Percentiles rank a stretch among this genome's conserved stretches.
phyloP scores from a whole-genome alignment of 148 eudicot species.

The Oxyria digyna region DNA sequence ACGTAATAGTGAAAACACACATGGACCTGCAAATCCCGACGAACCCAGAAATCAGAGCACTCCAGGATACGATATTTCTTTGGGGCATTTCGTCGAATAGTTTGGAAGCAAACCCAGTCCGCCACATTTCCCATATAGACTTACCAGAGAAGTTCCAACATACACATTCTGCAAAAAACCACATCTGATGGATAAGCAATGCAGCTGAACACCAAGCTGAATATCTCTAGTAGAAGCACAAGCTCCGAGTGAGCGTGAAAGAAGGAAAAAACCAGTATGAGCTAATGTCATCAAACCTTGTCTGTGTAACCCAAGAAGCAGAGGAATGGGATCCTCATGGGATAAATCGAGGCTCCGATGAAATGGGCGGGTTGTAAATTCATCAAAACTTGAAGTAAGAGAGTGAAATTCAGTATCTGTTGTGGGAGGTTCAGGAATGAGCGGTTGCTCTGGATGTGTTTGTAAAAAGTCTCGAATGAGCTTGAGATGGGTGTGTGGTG shows the following conservation, averaged over 20 bases:
- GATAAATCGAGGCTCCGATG: constrained; percentile 3
- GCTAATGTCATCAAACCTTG: constrained; percentile 14
- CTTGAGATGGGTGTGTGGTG: constrained; percentile 13
- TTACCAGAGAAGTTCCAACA: constrained; percentile 8
- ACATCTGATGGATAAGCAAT: too few species aligned
- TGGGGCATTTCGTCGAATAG: constrained; percentile 34
- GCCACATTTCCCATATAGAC: too few species aligned
- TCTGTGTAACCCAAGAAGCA: constrained; percentile 11
- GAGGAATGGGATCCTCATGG: constrained; percentile 13
- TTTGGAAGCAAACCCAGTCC: constrained; percentile 28
- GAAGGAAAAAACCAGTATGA: constrained; percentile 13
- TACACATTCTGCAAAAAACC: constrained; percentile 11
- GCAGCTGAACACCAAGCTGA: too few species aligned
- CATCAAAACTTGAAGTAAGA: background rate
- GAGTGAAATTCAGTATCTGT: background rate
- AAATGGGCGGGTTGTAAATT: too few species aligned
- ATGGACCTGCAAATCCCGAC: constrained; percentile 46
- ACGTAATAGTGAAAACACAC: constrained; percentile 38
- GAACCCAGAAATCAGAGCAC: constrained; percentile 50
- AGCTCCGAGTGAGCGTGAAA: constrained; percentile 22
- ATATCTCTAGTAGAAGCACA: constrained; percentile 13
- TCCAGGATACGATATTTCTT: too few species aligned
- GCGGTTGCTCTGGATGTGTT: constrained; percentile 10
- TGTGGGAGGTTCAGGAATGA: background rate
- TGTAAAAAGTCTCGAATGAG: constrained; percentile 24